Evolutionary conservation across 2,329 filamentous ascomycete genomes (phyloP), one percentile per base, ranked within the genome.

Genomic region (Colletotrichum aenigma): DNA sequence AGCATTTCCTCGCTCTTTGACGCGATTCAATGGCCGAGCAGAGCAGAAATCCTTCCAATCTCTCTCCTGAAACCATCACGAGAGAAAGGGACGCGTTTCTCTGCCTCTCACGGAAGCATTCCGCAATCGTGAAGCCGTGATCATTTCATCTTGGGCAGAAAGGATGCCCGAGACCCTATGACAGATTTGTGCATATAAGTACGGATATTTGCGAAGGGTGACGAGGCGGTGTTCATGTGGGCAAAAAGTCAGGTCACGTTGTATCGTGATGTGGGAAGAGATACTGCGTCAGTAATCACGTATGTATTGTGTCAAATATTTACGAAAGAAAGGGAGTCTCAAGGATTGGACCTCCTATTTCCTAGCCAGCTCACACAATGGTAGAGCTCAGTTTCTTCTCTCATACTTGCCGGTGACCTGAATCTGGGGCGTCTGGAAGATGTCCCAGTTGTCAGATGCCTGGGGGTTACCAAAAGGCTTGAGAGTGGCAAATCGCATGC

Each of bases 381-480:
- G n/a, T 13, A 52, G 43, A 52, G n/a, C 43, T 52, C n/a, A 64
- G 8, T 26, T 26, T 21, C 36, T 69, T 26, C 55, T 58, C 60
- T 76, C 58, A 28, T 77, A 75, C 18, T 77, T 74, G 12, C 76
- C 67, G 9, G 75, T 74, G 12, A 87, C 80, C 71, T 82, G 80
- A 70, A 87, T 81, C 65, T 81, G 81, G 8, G 82, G 80, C 9
- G 82, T 79, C 56, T 83, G 77, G 82, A 85, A 85, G 58, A 86
- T 78, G 43, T 87, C 84, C 86, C 85, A 87, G 70, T 87, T 85
- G 52, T 84, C 84, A 2, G 85, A 82, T 13, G 86, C 81, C 7
- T 82, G 79, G 1, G 84, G 85, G 36, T 86, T 85, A 1, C 86
- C 86, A 34, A 87, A 87, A 2, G 86, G 85, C 38, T 83, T 81